Evolutionary conservation across 768 basidiomycete species (phyloP).

Genomic region (Phaffia tasmanica): DNA sequence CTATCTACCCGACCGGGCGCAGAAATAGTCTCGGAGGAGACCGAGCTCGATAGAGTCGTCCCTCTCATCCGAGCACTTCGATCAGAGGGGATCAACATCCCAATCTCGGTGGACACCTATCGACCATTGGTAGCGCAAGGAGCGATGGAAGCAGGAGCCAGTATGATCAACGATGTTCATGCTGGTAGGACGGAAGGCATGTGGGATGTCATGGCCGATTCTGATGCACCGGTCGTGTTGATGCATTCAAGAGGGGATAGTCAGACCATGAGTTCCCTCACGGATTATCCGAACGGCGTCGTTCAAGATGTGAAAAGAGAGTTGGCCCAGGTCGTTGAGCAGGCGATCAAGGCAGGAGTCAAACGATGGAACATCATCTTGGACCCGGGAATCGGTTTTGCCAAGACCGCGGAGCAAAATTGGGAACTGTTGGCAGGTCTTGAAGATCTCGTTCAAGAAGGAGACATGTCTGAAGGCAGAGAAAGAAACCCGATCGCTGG

Average conservation of each 20-base stretch:
- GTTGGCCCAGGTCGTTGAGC: constrained; percentile 56
- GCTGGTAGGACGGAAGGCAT: constrained; percentile 55
- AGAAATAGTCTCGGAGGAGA: constrained; percentile 51
- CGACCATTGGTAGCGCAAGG: constrained; percentile 65
- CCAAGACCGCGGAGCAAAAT: constrained; percentile 69
- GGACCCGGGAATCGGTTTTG: constrained; percentile 92
- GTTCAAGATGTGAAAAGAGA: constrained; percentile 60
- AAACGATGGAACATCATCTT: constrained; percentile 77
- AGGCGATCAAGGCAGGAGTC: constrained; percentile 59
- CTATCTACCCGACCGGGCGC: constrained; percentile 84
- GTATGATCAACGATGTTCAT: constrained; percentile 86
- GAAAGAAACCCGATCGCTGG: constrained; percentile 43
- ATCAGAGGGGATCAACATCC: constrained; percentile 34
- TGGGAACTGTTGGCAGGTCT: constrained; percentile 52
- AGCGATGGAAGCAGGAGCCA: constrained; percentile 70
- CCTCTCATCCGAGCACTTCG: constrained; percentile 59
- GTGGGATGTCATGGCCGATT: constrained; percentile 53
- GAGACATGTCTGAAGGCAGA: constrained; percentile 30
- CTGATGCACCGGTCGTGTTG: constrained; percentile 67
- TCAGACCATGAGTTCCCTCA: constrained; percentile 30
- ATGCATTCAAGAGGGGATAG: constrained; percentile 93
- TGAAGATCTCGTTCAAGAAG: constrained; percentile 41
- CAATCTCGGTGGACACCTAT: constrained; percentile 81
- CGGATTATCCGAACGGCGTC: constrained; percentile 50
- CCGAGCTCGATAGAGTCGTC: constrained; percentile 62